Evolutionary conservation across 2,329 filamentous ascomycete genomes (phyloP), one percentile per base, ranked within the genome.

Genomic region (Pseudogymnoascus sp.): DNA sequence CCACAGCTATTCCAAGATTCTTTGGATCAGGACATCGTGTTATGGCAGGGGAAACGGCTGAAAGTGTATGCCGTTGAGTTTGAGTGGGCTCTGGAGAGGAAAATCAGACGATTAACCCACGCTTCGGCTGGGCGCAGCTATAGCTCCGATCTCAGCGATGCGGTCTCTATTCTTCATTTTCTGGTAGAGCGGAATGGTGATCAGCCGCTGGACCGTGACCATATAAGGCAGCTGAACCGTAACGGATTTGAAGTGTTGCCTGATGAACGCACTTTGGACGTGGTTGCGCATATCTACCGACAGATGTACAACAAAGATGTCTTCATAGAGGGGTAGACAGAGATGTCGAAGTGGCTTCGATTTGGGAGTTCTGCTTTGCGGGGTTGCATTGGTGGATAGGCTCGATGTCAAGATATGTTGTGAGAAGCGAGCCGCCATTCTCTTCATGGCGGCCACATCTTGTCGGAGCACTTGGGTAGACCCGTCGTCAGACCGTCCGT

Each of bases 21-120:
- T 3, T 18, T 63, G 13, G 62, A 63, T 8, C 62, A 63, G 15
- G 60, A 33, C 10, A 4, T 63, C 12, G 25, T 63, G 64, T 58
- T 55, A 18, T 55, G 45, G 45, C 45, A 33, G 27, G 45, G 45
- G 9, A 31, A 18, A 9, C 27, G n/a, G 3, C 45, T 55, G 4
- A 18, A 18, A 9, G 10, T 55, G 5, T 55, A 55, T 33, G 45
- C 45, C 12, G n/a, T 33, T 3, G 2, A 55, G 27, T 55, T 55
- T 31, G 27, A 31, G n/a, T 55, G n/a, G n/a, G 45, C 45, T 5
- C 9, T 55, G 9, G 45, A 55, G 45, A 55, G 8, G 4, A 55
- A 55, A 12, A 18, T 55, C 29, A 55, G 45, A 55, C 45, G 45
- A 9, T 18, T 55, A 29, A 31, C 45, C 8, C 33, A 55, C 9